phyloP scores from a whole-genome alignment of 1,139 yeast genomes.

The Meyerozyma athensensis region DNA sequence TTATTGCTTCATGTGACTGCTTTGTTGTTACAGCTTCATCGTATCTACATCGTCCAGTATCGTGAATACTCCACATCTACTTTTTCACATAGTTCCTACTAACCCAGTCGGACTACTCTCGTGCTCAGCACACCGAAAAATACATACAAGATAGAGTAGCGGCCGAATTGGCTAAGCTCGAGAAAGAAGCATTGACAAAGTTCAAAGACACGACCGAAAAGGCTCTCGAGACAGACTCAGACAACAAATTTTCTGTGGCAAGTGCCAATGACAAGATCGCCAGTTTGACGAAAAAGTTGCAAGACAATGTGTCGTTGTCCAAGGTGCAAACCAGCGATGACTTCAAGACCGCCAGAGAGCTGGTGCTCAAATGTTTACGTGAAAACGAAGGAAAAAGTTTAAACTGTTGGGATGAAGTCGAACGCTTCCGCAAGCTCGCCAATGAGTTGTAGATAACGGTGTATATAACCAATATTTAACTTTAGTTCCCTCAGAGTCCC shows the following conservation, averaged over 20 bases:
- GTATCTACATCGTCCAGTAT: too few relatives aligned
- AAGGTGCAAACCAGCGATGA: slow-evolving; percentile 28
- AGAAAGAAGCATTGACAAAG: slow-evolving; percentile 51
- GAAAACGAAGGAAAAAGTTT: slow-evolving; percentile 69
- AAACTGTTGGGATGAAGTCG: slow-evolving; percentile 86
- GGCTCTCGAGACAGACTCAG: slow-evolving; percentile 29
- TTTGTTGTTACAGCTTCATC: too few relatives aligned
- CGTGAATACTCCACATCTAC: too few relatives aligned
- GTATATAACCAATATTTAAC: background rate
- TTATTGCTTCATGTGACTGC: background rate
- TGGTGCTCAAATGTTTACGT: slow-evolving; percentile 61
- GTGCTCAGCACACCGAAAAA: slow-evolving; percentile 75
- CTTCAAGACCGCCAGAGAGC: slow-evolving; percentile 44
- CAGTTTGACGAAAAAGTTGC: slow-evolving; percentile 22
- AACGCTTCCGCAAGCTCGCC: slow-evolving; percentile 57
- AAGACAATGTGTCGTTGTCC: slow-evolving; percentile 44
- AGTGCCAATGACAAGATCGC: slow-evolving; percentile 33
- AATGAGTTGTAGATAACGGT: slow-evolving; percentile 23
- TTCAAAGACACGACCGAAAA: slow-evolving; percentile 50
- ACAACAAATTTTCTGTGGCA: slow-evolving; percentile 22
- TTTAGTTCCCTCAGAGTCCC: slow-evolving; percentile 33
- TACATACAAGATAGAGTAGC: slow-evolving; percentile 75
- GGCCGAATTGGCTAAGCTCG: slow-evolving; percentile 58
- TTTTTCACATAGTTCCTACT: slow-evolving; percentile 14
- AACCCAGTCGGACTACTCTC: slow-evolving; percentile 65